Base-by-base conservation (phyloP, 192 early-diverging fungal genomes). In the Jimgerdemannia flammicorona region DNA sequence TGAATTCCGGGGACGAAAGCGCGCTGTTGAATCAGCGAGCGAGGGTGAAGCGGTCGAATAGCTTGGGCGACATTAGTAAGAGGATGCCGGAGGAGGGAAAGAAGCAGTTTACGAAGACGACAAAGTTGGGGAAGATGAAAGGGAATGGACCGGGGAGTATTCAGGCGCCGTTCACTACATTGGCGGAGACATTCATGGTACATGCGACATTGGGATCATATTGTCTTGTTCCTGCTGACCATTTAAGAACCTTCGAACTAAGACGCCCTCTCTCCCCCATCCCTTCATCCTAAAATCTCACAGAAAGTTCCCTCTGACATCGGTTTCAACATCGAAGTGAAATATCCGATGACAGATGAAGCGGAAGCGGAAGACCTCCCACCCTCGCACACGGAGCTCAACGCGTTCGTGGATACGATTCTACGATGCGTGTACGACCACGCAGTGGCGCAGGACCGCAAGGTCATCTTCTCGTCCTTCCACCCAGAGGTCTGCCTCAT, bases 321-420 rank as follows among this genome's bases (percentile, higher is more conserved):
- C 43, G 96, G 95, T 4, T 98, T 97, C 77, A 97, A 97, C 75
- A 93, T 98, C 70, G 97, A 98, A 79, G 89, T 98, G 81, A 98
- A 98, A 83, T 98, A 97, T 73, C 97, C 97, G 4, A 93, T 94
- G 89, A 83, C 93, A 4, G 91, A 96, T 72, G 97, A 98, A 77
- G 94, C 95, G 54, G 92, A 96, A 80, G 84, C 84, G 43, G 91
- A 90, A 40, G 86, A 87, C 43, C 83, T 98, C 14, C 49, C 49
- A 6, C 6, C 14, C 8, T 59, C 49, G 2, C 87, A 80, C 11
- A 89, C 91, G 43, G 97, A 97, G 75, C 81, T 94, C 74, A 97
- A 98, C 78, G 75, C 86, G 18, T 98, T 93, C 80, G 90, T 95
- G 3, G 96, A 98, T 76, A 81, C 87, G 11, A 95, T 98, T 54